A percentile compares a stretch with the other conserved stretches of the same genome.
Evolutionary conservation across 768 basidiomycete genomes (phyloP).

Genomic region (Amanita rubescens): DNA sequence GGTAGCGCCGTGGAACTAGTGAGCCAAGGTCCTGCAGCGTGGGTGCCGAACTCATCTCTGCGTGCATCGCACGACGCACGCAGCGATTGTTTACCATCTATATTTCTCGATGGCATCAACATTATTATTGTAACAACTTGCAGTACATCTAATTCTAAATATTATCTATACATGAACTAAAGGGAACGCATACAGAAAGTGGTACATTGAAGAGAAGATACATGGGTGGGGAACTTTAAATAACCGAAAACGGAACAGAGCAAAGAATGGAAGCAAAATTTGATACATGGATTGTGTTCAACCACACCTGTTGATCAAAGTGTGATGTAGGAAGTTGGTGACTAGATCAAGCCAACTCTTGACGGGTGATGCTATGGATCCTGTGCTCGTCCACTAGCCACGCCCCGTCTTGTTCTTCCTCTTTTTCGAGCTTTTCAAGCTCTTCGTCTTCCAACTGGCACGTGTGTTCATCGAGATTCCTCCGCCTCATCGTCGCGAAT

Average conservation of each 20-base stretch:
- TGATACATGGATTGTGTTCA: neutral
- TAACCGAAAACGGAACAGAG: neutral
- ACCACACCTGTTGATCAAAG: neutral
- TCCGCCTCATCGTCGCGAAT: neutral
- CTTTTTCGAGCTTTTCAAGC: constrained; percentile 17
- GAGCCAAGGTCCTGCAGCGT: neutral
- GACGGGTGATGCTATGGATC: constrained; percentile 19
- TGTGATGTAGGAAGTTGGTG: neutral
- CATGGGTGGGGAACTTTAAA: neutral
- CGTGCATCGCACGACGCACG: too few relatives aligned
- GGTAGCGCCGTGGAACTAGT: constrained; percentile 43
- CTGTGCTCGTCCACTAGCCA: constrained; percentile 24
- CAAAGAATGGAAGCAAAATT: neutral
- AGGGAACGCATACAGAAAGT: neutral
- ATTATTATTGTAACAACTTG: neutral
- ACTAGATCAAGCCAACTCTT: constrained; percentile 16
- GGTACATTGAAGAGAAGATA: neutral
- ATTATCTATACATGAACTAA: neutral
- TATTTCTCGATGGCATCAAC: neutral
- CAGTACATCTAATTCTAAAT: neutral
- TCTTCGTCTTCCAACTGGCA: constrained; percentile 8
- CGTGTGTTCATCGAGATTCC: neutral
- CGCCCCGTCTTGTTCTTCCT: constrained; percentile 22
- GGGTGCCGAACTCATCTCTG: neutral
- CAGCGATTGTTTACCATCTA: too few relatives aligned